Base-by-base conservation (phyloP, 352 stramenopile species). In the Thraustochytrium sp. region DNA sequence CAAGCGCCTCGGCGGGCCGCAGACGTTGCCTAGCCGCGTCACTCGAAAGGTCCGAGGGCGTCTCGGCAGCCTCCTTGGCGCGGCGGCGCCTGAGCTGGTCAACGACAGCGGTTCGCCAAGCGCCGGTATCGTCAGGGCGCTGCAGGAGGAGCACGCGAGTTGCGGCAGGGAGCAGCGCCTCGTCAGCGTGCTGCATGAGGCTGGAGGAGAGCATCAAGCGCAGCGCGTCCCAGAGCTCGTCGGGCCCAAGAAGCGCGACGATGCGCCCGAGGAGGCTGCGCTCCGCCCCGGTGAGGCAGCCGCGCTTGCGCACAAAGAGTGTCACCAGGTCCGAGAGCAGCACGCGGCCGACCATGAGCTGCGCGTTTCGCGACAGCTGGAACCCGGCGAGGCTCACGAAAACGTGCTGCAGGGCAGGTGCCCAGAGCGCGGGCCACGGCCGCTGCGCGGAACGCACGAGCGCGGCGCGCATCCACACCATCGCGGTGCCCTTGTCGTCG, bases 241-340 rank as follows among this genome's bases (percentile, higher is more conserved):
- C 40, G 16, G 16, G 8, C 1, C 59, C 59, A 13, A 72, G 34
- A 0, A 29, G 11, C 26, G 11, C 8, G 11, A 5, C 34, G 23
- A 44, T 18, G 40, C 59, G 59, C 21, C 13, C 59, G 9, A 72
- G 40, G 5, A 72, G 59, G 36, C 59, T 72, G 21, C 59, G 59
- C 40, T 72, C 59, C 8, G 59, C 8, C 23, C 13, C 21, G 40
- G 59, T 29, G 9, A 72, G n/a, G 5, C 8, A 9, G 34, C 36
- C 59, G 13, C 59, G 59, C 40, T 72, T 72, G 36, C 59, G 34
- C 9, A 72, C 59, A 72, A 48, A 72, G 59, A 72, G 59, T 44
- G 59, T 49, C 2, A 72, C 0, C 0, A 44, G 42, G 26, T 72
- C 59, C 16, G 26, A 44, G 11, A 46, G 11, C 1, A 72, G 13